A percentile compares a stretch with the other conserved stretches of the same genome.
Conservation (phyloP, 2,329 filamentous ascomycete genomes). For the Nemania sp. region DNA sequence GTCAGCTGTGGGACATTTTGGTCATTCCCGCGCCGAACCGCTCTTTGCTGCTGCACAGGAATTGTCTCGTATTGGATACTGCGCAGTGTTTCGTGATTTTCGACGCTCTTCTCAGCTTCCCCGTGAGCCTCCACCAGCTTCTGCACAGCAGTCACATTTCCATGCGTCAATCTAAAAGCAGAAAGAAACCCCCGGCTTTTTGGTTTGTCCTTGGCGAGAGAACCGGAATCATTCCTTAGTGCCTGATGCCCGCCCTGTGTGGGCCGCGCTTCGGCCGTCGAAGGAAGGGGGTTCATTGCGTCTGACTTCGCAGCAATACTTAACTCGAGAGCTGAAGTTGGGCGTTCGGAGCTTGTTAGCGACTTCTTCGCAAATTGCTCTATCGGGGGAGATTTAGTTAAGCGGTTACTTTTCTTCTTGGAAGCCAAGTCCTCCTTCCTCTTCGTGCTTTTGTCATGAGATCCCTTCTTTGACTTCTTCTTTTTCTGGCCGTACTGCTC, state of each 20-base stretch:
- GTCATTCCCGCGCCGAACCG: slow-evolving; percentile 21
- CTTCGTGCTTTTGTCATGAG: slow-evolving; percentile 47
- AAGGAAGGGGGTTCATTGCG: slow-evolving; percentile 26
- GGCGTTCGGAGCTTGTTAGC: slow-evolving; percentile 35
- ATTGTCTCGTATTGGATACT: slow-evolving; percentile 25
- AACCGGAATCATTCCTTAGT: slow-evolving; percentile 2
- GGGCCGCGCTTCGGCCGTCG: slow-evolving; percentile 20
- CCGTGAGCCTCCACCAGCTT: slow-evolving; percentile 33
- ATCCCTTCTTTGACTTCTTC: slow-evolving; percentile 51
- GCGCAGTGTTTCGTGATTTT: slow-evolving; percentile 20
- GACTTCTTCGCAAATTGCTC: slow-evolving; percentile 32
- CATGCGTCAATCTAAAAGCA: slow-evolving; percentile 36
- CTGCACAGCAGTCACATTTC: slow-evolving; percentile 36
- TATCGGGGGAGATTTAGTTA: slow-evolving; percentile 45
- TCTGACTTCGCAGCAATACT: slow-evolving; percentile 29
- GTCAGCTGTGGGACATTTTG: slow-evolving; percentile 30
- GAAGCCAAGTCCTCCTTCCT: slow-evolving; percentile 47
- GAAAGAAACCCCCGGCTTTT: slow-evolving; percentile 40
- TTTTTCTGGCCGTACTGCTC: slow-evolving; percentile 60
- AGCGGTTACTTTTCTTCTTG: slow-evolving; percentile 45
- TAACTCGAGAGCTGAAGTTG: slow-evolving; percentile 37
- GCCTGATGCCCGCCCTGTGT: slow-evolving; percentile 29
- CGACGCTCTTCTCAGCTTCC: slow-evolving; percentile 29
- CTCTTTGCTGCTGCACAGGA: slow-evolving; percentile 27
- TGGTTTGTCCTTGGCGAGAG: slow-evolving; percentile 32